These are phyloP conservation scores for Phytophthora cajani DNA, from an alignment of 352 stramenopile species.

Conservation along the genomic window DNA sequence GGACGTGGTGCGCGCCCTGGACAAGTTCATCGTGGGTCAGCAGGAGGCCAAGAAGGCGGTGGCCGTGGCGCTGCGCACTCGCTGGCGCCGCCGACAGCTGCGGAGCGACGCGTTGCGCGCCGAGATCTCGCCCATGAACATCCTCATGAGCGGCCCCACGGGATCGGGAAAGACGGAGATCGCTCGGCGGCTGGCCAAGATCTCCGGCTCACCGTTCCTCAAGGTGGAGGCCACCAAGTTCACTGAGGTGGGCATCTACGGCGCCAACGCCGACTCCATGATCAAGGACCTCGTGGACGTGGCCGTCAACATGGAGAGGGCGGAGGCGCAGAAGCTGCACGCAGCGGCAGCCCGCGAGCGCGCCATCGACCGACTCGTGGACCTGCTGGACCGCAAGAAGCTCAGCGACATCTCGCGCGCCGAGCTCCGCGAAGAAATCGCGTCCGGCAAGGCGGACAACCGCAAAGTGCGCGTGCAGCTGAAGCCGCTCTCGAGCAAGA, in stretches of 20 bases:
- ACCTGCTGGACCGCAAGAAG: conserved; percentile 55
- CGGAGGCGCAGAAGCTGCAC: conserved; percentile 79
- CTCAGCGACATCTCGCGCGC: conserved; percentile 54
- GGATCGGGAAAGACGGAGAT: conserved; percentile 99
- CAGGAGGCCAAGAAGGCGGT: conserved; percentile 97
- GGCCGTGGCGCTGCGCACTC: conserved; percentile 97
- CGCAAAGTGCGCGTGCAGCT: conserved; percentile 63
- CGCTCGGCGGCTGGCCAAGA: conserved; percentile 95
- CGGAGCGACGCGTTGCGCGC: conserved; percentile 77
- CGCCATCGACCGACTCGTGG: conserved; percentile 93
- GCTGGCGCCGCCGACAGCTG: conserved; percentile 96
- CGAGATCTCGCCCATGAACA: conserved; percentile 98
- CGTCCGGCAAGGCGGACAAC: conserved; percentile 55
- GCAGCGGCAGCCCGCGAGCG: conserved; percentile 84
- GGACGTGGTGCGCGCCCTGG: conserved; percentile 93
- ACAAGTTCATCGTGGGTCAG: conserved; percentile 98
- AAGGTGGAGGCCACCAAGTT: conserved; percentile 99
- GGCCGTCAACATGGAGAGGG: conserved; percentile 91
- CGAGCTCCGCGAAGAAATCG: conserved; percentile 68
- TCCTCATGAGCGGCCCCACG: conserved; percentile 99
- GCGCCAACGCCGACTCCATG: conserved; percentile 98
- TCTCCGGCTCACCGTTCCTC: conserved; percentile 98
- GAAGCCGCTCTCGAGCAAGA: conserved; percentile 50
- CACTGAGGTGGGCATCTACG: conserved; percentile 99
- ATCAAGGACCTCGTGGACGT: conserved; percentile 98